These are phyloP conservation scores for Boletus reticulatus DNA, from an alignment of 768 basidiomycete species.

Conservation along the genomic window DNA sequence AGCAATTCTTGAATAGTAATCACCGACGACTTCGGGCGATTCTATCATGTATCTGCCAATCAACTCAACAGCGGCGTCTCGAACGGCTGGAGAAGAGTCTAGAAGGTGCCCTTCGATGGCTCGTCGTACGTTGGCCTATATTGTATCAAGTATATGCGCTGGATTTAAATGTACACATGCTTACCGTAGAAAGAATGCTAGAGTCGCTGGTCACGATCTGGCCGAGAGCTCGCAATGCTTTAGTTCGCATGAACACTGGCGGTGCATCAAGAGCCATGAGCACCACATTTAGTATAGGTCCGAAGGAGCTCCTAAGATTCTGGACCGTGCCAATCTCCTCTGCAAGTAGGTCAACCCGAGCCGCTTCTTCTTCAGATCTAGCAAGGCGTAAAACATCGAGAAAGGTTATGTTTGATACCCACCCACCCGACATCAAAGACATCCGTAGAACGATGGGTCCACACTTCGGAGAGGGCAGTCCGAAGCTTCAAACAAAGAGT, in stretches of 20 bases:
- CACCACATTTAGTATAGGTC: constrained; percentile 78
- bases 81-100: constrained; percentile 91
- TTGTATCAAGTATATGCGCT: constrained; percentile 1
- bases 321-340: constrained; percentile 79
- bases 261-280: constrained; percentile 79
- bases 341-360: constrained; percentile 64
- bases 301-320: constrained; percentile 74
- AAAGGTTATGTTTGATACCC: neutral
- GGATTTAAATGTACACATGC: constrained; percentile 22
- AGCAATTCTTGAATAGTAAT: constrained; percentile 87
- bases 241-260: constrained; percentile 90
- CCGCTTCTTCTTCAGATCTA: constrained; percentile 70
- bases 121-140: constrained; percentile 71
- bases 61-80: constrained; percentile 94
- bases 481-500: constrained; percentile 59
- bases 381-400: constrained; percentile 7
- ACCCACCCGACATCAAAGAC: constrained; percentile 82
- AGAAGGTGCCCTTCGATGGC: constrained; percentile 88
- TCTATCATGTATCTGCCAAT: constrained; percentile 97
- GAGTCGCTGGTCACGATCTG: constrained; percentile 90
- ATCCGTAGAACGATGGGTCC: constrained; percentile 66
- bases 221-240: constrained; percentile 86
- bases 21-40: constrained; percentile 79
- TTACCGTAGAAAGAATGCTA: constrained; percentile 69
- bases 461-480: constrained; percentile 63